phyloP scores from a whole-genome alignment of 768 basidiomycete genomes.

The Lactarius indigo region DNA sequence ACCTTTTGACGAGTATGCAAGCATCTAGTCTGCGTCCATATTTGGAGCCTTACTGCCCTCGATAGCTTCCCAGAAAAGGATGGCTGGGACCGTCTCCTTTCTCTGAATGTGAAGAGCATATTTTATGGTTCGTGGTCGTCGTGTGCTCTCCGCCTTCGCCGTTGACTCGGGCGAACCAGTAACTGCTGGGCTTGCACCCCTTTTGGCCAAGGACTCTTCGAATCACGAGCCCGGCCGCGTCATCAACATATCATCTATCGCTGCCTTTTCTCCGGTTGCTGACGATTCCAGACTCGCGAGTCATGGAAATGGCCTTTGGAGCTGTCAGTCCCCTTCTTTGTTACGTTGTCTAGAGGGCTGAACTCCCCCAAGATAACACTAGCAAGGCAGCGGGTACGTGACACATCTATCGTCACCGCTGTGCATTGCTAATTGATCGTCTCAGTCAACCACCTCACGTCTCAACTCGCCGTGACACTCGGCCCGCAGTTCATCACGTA shows the following conservation, averaged over 20 bases:
- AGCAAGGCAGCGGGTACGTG: constrained; percentile 66
- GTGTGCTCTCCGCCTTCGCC: not conserved
- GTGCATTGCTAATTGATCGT: not conserved
- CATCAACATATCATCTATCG: constrained; percentile 77
- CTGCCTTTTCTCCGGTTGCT: constrained; percentile 50
- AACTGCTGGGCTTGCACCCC: constrained; percentile 57
- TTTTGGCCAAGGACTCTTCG: constrained; percentile 62
- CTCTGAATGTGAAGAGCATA: constrained; percentile 80
- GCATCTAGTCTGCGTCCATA: not conserved
- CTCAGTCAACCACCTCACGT: constrained; percentile 72
- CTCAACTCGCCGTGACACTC: constrained; percentile 64
- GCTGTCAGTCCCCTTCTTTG: constrained; percentile 52
- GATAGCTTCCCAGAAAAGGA: constrained; percentile 65
- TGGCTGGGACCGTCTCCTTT: constrained; percentile 83
- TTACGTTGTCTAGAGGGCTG: not conserved
- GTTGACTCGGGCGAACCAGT: constrained; percentile 35
- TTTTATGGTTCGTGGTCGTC: constrained; percentile 61
- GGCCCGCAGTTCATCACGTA: constrained; percentile 61
- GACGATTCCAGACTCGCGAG: constrained; percentile 48
- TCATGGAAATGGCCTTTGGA: constrained; percentile 66
- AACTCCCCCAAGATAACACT: constrained; percentile 52
- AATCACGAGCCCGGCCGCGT: constrained; percentile 67
- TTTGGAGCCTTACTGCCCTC: not conserved
- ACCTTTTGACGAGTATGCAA: constrained; percentile 46
- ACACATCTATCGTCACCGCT: not conserved